phyloP scores from a whole-genome alignment of 495 filamentous ascomycete species.

The Cenococcum geophilum region DNA sequence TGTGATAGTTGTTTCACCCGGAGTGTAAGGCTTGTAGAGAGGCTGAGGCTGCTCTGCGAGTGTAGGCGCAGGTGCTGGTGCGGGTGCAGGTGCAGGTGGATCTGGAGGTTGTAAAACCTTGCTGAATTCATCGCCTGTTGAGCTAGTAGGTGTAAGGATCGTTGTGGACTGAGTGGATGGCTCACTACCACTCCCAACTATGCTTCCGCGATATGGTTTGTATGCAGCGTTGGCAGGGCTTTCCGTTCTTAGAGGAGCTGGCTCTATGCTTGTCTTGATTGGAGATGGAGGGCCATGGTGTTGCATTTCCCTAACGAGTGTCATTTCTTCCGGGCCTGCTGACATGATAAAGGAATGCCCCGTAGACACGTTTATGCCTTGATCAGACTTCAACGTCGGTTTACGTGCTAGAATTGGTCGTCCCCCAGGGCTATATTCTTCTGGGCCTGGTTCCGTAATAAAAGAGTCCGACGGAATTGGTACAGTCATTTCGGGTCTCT shows the following conservation, averaged over 20 bases:
- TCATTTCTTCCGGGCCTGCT: conserved; percentile 6
- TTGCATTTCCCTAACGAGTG: neutral
- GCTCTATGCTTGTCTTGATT: neutral
- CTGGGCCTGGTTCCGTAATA: conserved; percentile 5
- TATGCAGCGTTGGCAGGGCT: conserved; percentile 2
- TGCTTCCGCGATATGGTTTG: neutral
- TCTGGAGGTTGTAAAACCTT: conserved; percentile 21
- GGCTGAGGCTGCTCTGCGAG: conserved; percentile 7
- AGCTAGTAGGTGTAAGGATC: conserved; percentile 26
- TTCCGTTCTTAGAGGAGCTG: neutral
- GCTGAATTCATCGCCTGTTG: conserved; percentile 23
- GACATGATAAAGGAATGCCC: conserved; percentile 14
- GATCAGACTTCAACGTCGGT: conserved; percentile 15
- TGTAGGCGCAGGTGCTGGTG: neutral
- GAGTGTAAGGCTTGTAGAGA: conserved; percentile 22
- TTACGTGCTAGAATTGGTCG: conserved; percentile 18
- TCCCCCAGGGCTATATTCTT: conserved; percentile 30
- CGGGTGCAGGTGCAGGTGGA: neutral
- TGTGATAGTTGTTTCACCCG: conserved; percentile 3
- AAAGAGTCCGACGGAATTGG: conserved; percentile 12
- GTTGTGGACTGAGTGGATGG: conserved; percentile 17
- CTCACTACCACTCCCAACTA: neutral
- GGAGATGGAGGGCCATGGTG: neutral
- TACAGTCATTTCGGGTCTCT: conserved; percentile 14
- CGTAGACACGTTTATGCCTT: conserved; percentile 4